These are phyloP conservation scores for Komagataella pastoris DNA, from an alignment of 805 yeast species.

Conservation along the genomic window DNA sequence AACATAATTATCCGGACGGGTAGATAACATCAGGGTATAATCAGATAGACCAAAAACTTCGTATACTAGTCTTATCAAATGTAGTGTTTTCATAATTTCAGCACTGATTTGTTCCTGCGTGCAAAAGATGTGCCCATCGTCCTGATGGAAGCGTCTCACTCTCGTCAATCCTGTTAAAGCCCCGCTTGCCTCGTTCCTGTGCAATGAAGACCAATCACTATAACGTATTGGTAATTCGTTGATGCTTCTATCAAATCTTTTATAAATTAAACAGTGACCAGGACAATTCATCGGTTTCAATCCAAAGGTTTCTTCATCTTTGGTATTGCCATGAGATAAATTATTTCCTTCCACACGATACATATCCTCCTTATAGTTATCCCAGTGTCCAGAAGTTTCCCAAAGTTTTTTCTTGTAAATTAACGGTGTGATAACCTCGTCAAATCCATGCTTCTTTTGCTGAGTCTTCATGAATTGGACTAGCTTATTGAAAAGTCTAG, in stretches of 20 bases:
- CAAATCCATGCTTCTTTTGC: conserved; percentile 69
- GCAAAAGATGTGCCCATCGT: conserved; percentile 96
- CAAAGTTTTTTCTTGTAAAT: conserved; percentile 74
- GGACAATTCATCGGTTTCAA: conserved; percentile 95
- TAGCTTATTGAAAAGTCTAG: conserved; percentile 70
- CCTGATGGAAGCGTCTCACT: conserved; percentile 93
- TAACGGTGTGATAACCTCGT: conserved; percentile 87
- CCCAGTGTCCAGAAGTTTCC: conserved; percentile 95
- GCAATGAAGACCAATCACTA: conserved; percentile 85
- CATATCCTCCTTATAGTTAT: conserved; percentile 89
- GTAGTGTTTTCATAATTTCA: conserved; percentile 64
- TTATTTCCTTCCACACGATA: conserved; percentile 65
- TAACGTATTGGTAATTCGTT: conserved; percentile 77
- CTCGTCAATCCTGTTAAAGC: conserved; percentile 87
- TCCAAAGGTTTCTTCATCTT: conserved; percentile 36
- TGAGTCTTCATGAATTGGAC: conserved; percentile 76
- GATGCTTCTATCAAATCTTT: conserved; percentile 64
- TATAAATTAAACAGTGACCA: conserved; percentile 81
- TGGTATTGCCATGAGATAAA: conserved; percentile 10
- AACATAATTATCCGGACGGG: conserved; percentile 74
- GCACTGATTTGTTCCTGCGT: conserved; percentile 56
- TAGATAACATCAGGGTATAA: conserved; percentile 61
- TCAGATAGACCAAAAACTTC: conserved; percentile 44
- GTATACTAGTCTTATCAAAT: conserved; percentile 66
- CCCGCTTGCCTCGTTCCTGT: conserved; percentile 91